Evolutionary conservation across 495 filamentous ascomycete genomes (phyloP).

Genomic region (Schizothecium vesticola): DNA sequence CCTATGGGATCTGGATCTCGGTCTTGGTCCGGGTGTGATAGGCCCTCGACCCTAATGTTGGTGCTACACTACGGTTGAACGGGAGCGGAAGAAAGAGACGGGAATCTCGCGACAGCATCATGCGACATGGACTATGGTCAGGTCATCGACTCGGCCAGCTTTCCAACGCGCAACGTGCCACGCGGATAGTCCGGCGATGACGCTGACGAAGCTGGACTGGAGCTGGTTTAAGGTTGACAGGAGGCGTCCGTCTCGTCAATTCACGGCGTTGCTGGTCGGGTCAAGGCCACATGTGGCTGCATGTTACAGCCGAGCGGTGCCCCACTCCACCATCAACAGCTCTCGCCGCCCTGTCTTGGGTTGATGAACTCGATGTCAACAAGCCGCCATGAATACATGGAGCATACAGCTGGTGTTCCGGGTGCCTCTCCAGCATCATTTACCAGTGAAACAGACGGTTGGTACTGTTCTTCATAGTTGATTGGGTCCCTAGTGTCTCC

Average conservation of each 20-base stretch:
- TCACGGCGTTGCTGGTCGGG: neutral
- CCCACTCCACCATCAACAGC: neutral
- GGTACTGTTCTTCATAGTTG: constrained; percentile 9
- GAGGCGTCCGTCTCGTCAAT: neutral
- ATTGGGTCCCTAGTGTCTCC: constrained; percentile 3
- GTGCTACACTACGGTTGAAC: neutral
- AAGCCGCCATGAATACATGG: neutral
- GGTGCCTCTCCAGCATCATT: neutral
- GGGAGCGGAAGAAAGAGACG: neutral
- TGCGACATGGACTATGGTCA: neutral
- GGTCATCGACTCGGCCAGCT: neutral
- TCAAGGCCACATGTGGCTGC: neutral
- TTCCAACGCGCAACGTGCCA: neutral
- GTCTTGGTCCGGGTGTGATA: neutral
- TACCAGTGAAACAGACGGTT: neutral
- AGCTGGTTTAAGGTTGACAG: neutral
- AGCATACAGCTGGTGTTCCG: neutral
- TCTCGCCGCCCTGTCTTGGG: neutral
- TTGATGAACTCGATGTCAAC: neutral
- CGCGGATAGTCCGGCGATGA: neutral
- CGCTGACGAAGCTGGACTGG: neutral
- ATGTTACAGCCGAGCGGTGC: neutral
- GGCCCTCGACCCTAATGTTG: neutral
- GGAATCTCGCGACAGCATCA: neutral
- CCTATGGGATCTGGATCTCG: neutral